Percentiles rank a stretch among this genome's conserved stretches.
These are phyloP conservation scores for Xylaria sp. DNA, from an alignment of 2,329 filamentous ascomycete genomes.

Conservation along the genomic window DNA sequence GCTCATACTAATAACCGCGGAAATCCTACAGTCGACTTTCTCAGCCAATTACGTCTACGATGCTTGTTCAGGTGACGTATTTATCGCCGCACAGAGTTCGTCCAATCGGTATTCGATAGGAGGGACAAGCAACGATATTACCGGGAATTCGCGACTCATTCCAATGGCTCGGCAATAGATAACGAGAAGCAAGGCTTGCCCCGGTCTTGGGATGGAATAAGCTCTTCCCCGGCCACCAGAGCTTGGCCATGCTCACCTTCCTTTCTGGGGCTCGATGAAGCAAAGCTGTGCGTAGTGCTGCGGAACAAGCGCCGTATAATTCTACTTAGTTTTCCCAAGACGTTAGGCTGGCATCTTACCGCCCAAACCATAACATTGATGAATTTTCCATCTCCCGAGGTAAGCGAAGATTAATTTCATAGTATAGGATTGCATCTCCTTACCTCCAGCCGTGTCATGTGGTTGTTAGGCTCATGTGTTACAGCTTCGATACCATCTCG, in stretches of 20 bases:
- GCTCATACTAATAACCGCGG: neutral
- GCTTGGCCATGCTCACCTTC: neutral
- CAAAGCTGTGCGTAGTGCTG: conserved; percentile 1
- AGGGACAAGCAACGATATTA: neutral
- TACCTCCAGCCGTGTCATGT: neutral
- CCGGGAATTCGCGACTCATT: neutral
- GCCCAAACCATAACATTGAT: neutral
- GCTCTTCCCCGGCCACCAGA: neutral
- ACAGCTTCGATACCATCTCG: neutral
- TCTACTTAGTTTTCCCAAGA: neutral
- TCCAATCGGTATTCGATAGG: neutral
- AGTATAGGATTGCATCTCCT: conserved; percentile 1
- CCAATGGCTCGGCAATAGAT: neutral
- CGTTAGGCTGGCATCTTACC: neutral
- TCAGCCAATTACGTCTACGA: neutral
- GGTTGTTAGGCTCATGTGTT: neutral
- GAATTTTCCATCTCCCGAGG: neutral
- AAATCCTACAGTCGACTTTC: neutral
- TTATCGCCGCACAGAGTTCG: neutral
- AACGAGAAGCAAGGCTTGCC: neutral
- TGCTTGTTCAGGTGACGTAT: neutral
- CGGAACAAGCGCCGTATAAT: neutral
- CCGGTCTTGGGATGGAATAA: neutral
- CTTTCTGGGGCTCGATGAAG: neutral
- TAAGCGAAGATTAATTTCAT: neutral